Evolutionary conservation across 192 early-diverging fungal species (phyloP), one percentile per base, ranked within the genome.

Genomic region (Coemansia sp.): DNA sequence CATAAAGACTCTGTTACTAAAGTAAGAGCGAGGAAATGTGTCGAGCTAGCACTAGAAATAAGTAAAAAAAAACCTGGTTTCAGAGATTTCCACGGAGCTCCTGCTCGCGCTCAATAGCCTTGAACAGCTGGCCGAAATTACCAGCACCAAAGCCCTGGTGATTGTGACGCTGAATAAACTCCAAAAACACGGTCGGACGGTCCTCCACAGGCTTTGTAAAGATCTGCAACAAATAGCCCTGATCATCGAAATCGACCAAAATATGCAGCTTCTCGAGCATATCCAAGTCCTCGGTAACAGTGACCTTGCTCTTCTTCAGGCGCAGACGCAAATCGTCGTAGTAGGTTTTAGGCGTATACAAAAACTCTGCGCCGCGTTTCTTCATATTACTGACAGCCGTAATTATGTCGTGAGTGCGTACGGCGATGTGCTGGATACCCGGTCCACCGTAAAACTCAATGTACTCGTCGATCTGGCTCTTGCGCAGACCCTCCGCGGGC

Each of bases 101-200:
- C 82, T 99, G 97, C 86, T 99, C 97, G 40, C 85, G 79, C 86
- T 99, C 97, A 62, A 99, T 90, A 43, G 92, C 90, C 85, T 96
- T 95, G 83, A 99, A 99, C 56, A 99, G 86, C 62, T 93, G 92
- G 90, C 95, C 93, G 87, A 98, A 97, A 87, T 98, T 98, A 56
- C 96, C 96, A 46, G 95, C 94, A 60, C 95, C 96, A 76, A 97
- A 97, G 32, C 93, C 94, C 77, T 92, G 83, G 79, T 96, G 93
- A 72, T 94, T 94, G 47, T 90, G 89, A 39, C 96, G 92, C 80
- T 99, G 97, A 73, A 98, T 99, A 72, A 99, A 91, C 79, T 99
- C 97, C 67, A 98, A 86, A 67, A 98, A 99, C 32, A 99, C 85
- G 4, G 97, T 99, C 3, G 97, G 97, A 47, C 97, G 88, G 74